Base-by-base conservation (phyloP, 2,329 filamentous ascomycete genomes). In the Echinosphaeria canescens region DNA sequence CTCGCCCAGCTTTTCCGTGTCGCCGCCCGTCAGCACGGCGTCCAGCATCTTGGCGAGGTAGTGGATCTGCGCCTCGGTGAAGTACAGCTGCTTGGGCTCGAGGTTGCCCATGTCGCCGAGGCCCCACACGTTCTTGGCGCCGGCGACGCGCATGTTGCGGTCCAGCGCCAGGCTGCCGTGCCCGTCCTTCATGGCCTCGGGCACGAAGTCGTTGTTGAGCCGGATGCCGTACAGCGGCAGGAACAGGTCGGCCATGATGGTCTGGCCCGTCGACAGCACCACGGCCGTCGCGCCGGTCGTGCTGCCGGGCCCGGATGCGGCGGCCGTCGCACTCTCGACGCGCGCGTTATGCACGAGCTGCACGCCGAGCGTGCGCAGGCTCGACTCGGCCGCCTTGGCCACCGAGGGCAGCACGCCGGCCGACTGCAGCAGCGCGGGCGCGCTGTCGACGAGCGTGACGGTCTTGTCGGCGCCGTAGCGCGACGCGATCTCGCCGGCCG, bases 401-500 rank as follows among this genome's bases (percentile, higher is more conserved):
- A n/a, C n/a, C n/a, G n/a, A n/a, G n/a, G n/a, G n/a, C n/a, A n/a
- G n/a, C n/a, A n/a, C n/a, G n/a, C n/a, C n/a, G n/a, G n/a, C n/a
- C n/a, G n/a, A n/a, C n/a, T n/a, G n/a, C n/a, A n/a, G n/a, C n/a
- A n/a, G n/a, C n/a, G n/a, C n/a, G n/a, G n/a, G n/a, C n/a, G n/a
- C n/a, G n/a, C n/a, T n/a, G n/a, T n/a, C n/a, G n/a, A n/a, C n/a
- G n/a, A n/a, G n/a, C n/a, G n/a, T n/a, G n/a, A n/a, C n/a, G n/a
- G n/a, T n/a, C n/a, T n/a, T n/a, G n/a, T n/a, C 17, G 17, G 7
- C 17, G 40, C 40, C 43, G 39, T 50, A 67, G 34, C 55, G 56
- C 41, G 48, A 56, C 25, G 49, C 53, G 15, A 70, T 50, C 48
- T 70, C 64, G 22, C 53, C 61, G 3, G 59, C 56, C 4, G 53